Evolutionary conservation across 352 stramenopile genomes (phyloP).

Genomic region (Plasmopara muralis): DNA sequence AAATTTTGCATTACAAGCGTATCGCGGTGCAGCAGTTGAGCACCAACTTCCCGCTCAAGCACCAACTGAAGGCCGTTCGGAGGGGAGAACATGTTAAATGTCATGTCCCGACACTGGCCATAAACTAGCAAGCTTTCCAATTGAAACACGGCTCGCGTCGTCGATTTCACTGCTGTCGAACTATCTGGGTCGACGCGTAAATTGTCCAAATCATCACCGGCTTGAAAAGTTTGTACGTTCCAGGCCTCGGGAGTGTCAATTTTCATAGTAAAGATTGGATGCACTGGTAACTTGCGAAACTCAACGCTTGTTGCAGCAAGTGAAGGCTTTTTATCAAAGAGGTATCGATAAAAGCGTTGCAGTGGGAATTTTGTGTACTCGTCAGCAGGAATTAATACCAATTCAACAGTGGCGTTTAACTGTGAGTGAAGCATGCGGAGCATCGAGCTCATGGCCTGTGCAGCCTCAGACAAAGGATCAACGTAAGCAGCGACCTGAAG

Average conservation of each 20-base stretch:
- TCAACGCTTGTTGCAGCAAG: conserved; percentile 36
- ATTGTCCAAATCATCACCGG: conserved; percentile 88
- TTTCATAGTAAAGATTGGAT: conserved; percentile 89
- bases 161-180: conserved; percentile 41
- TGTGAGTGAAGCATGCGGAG: conserved; percentile 71
- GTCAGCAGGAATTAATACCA: conserved; percentile 51
- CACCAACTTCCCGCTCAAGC: conserved; percentile 69
- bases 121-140: conserved; percentile 89
- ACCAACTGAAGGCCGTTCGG: conserved; percentile 90
- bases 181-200: conserved; percentile 71
- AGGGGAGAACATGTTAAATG: conserved; percentile 66
- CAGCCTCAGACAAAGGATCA: conserved; percentile 85
- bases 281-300: conserved; percentile 78
- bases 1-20: conserved; percentile 99
- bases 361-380: conserved; percentile 87
- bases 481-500: conserved; percentile 77
- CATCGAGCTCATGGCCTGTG: conserved; percentile 85
- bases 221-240: conserved; percentile 83
- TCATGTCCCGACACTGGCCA: conserved; percentile 86
- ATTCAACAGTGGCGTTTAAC: conserved; percentile 63
- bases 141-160: conserved; percentile 68
- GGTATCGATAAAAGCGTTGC: conserved; percentile 90
- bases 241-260: conserved; percentile 90
- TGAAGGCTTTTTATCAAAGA: conserved; percentile 59
- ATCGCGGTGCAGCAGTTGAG: conserved; percentile 71